Evolutionary conservation across 2,329 filamentous ascomycete species (phyloP), one percentile per base, ranked within the genome.

Genomic region (Phaeoacremonium minimum): DNA sequence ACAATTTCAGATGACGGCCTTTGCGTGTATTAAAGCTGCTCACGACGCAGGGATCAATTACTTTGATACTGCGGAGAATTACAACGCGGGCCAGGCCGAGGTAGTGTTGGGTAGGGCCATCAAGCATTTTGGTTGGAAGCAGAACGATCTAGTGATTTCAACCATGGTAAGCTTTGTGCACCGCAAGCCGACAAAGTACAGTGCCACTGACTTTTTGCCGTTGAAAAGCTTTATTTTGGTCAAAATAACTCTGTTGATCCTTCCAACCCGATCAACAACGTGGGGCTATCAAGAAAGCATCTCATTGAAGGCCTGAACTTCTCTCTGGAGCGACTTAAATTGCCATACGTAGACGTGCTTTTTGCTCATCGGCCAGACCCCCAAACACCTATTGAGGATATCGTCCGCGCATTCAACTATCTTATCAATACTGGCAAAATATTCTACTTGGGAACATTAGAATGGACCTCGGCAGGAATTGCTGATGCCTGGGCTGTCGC

Each of bases 381-480:
- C 7, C 64, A 75, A 32, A 85, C 80, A 0, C 82, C 81, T 3
- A 85, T 85, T 62, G 79, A 84, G 56, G 82, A 86, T 63, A 78
- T 73, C 3, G 80, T 86, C 26, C 75, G 80, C 36, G 79, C 75
- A 36, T 85, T 87, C 65, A 85, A 85, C 64, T 69, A 84, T 56
- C 60, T 86, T 36, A 84, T 87, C 54, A 67, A 79, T 56, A 70
- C 68, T 1, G 82, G 82, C 46, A 80, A 84, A 61, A 76, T 78
- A 3, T 75, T 86, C 45, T 84, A 85, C 65, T 84, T 80, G 80
- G 80, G 80, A 29, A 85, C 80, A 0, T 83, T 77, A 0, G 77
- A 84, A 56, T 85, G 80, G 80, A 71, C 67, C 42, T 77, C 80
- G 30, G 71, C 75, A 40, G 79, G 84, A 61, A 83, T 85, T 51